Evolutionary conservation across 2,329 filamentous ascomycete genomes (phyloP).

Genomic region (Hymenoscyphus albidus): DNA sequence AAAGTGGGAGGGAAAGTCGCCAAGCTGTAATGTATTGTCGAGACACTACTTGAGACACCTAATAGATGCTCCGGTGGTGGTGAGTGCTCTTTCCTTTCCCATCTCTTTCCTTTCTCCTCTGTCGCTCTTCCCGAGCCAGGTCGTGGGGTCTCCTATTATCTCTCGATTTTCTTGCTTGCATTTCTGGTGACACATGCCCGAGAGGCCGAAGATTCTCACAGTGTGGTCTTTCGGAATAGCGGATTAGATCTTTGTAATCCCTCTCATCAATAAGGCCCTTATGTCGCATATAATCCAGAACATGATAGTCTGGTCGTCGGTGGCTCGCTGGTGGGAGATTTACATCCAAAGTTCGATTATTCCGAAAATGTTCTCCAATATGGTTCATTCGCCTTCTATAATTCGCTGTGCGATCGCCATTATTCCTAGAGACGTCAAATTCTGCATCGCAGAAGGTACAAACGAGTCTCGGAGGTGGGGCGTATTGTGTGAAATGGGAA

Average conservation of each 20-base stretch:
- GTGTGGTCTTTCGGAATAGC: constrained; percentile 21
- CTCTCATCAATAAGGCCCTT: constrained; percentile 32
- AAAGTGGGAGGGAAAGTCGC: background rate
- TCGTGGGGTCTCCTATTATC: constrained; percentile 13
- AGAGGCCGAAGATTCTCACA: constrained; percentile 14
- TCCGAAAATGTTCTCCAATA: constrained; percentile 42
- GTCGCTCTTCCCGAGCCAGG: constrained; percentile 15
- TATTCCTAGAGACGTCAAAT: constrained; percentile 14
- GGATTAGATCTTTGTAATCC: constrained; percentile 14
- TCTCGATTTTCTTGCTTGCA: constrained; percentile 8
- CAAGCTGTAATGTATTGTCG: background rate
- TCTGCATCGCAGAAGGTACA: constrained; percentile 50
- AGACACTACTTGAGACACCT: background rate
- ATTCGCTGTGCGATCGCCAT: constrained; percentile 13
- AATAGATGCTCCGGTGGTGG: too few species aligned
- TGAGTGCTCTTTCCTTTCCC: constrained; percentile 1
- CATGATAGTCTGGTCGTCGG: constrained; percentile 40
- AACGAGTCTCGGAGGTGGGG: constrained; percentile 35
- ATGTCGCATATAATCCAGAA: constrained; percentile 39
- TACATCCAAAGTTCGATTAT: constrained; percentile 10
- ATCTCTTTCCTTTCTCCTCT: constrained; percentile 11
- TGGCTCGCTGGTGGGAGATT: constrained; percentile 8
- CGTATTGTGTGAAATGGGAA: constrained; percentile 36
- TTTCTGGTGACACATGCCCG: constrained; percentile 17
- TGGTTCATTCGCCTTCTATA: constrained; percentile 45